Base-by-base conservation (phyloP, 2,329 filamentous ascomycete genomes). In the Aspergillus nomiae region DNA sequence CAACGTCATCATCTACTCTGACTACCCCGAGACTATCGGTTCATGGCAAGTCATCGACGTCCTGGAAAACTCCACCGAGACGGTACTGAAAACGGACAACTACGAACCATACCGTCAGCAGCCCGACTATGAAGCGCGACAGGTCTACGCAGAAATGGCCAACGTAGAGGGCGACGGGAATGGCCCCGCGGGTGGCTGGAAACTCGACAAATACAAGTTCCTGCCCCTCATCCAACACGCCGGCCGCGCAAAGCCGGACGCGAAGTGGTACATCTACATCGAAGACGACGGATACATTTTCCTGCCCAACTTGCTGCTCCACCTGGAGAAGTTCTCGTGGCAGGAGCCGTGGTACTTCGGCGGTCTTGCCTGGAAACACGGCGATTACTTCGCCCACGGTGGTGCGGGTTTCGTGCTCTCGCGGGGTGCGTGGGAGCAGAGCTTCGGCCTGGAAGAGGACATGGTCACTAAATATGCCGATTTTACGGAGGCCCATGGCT, bases 201-300 rank as follows among this genome's bases (percentile, higher is more conserved):
- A 79, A 28, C 73, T 88, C 7, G 51, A 88, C 77, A 87, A 87
- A 75, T 88, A 86, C 77, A 88, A 88, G 74, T 87, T 86, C 69
- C 76, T 86, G 50, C 51, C 51, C 6, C 51, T 55, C 4, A 38
- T 55, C n/a, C 51, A 58, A 36, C 60, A 57, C n/a, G 60, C 60
- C 0, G 55, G 48, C 3, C 46, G 54, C 32, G 56, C 56, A 9
- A 56, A 58, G 36, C 60, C 60, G 2, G 28, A 57, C n/a, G 55
- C 60, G 9, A 83, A 87, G 68, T 88, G 86, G 86, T 88, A 86
- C 68, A 71, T 88, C 16, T 88, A 85, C 64, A 80, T 87, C 66
- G 85, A 88, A 59, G 83, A 85, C 59, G 85, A 87, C 70, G 85
- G 84, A 10, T 87, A 87, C 67, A 79, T 87, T 12, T 77, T 85